These are phyloP conservation scores for Jatropha multifida DNA, from an alignment of 441 rosid genomes.

Conservation along the genomic window DNA sequence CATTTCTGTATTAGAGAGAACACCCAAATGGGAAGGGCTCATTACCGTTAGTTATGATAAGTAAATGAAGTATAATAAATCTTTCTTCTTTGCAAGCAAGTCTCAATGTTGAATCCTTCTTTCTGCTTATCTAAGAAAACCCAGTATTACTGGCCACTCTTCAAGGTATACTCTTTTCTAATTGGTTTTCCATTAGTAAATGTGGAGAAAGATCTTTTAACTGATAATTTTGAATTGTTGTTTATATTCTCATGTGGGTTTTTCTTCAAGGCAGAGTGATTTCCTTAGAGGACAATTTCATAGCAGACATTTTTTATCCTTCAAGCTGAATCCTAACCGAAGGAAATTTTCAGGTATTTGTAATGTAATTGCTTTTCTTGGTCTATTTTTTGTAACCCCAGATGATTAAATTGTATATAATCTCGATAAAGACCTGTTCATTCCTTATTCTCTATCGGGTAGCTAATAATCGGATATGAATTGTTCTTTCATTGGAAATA, in stretches of 20 bases:
- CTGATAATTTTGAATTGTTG: neutral
- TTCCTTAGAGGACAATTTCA: conserved; percentile 49
- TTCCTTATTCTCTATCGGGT: neutral
- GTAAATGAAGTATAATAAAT: conserved; percentile 26
- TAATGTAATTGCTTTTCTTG: conserved; percentile 13
- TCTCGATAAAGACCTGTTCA: neutral
- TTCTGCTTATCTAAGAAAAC: conserved; percentile 30
- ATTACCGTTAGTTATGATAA: neutral
- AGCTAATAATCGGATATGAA: neutral
- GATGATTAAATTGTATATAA: neutral
- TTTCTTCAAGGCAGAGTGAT: conserved; percentile 43
- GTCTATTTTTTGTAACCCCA: neutral
- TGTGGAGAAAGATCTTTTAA: neutral
- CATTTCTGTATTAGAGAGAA: neutral
- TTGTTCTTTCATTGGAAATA: too few relatives aligned
- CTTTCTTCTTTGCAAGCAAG: conserved; percentile 3
- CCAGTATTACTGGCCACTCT: conserved; percentile 23
- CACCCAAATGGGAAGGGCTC: conserved; percentile 18
- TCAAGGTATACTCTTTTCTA: conserved; percentile 27
- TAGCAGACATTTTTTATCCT: conserved; percentile 19
- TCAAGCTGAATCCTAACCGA: conserved; percentile 23
- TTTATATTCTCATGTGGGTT: conserved; percentile 10
- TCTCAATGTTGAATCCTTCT: conserved; percentile 29
- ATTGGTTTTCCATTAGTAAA: neutral
- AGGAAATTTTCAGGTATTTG: conserved; percentile 36